phyloP scores from a whole-genome alignment of 257 asterid genomes.

The Rubia yunnanensis region DNA sequence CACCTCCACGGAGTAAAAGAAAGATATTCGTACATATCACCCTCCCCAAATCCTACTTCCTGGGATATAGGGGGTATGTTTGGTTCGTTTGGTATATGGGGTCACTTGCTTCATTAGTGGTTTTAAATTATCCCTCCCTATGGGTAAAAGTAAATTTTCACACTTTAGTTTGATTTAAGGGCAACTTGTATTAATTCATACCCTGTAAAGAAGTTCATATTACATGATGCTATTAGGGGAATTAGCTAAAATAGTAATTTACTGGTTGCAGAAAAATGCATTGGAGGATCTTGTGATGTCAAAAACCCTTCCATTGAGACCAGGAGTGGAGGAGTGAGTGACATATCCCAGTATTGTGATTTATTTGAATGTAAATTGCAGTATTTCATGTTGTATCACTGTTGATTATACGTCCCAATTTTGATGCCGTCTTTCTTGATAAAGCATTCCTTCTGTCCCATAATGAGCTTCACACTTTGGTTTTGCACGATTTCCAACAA shows the following conservation, averaged over 20 bases:
- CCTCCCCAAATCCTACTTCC: not conserved
- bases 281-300: conserved; percentile 74
- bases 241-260: conserved; percentile 23
- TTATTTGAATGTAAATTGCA: conserved; percentile 4
- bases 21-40: not conserved
- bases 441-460: not conserved
- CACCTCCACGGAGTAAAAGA: not conserved
- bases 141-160: not conserved
- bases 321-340: conserved; percentile 82
- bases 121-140: not conserved
- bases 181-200: not conserved
- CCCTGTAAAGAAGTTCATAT: not conserved
- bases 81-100: not conserved
- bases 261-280: conserved; percentile 72
- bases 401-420: not conserved
- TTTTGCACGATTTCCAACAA: not conserved
- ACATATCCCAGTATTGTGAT: conserved; percentile 10
- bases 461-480: not conserved
- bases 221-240: not conserved
- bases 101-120: not conserved
- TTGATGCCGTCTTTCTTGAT: not conserved
- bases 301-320: conserved; percentile 58
- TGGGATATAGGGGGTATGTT: too few species aligned
- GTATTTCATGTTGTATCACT: conserved; percentile 1
- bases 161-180: conserved; percentile 2